phyloP scores from a whole-genome alignment of 176 grass and related monocot genomes.

The Cocos nucifera region DNA sequence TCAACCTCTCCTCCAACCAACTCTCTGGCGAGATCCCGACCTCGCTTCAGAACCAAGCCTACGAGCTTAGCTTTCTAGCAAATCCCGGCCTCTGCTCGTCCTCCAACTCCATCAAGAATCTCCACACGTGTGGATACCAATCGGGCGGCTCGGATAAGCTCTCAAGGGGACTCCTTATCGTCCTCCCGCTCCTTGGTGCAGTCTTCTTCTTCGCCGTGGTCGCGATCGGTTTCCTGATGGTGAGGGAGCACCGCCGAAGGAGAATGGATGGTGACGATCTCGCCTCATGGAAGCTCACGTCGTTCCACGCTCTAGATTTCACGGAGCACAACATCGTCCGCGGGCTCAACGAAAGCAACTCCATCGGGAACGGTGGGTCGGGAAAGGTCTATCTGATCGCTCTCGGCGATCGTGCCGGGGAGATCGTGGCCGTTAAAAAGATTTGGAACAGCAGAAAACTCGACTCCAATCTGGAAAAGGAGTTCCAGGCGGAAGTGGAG shows the following conservation, averaged over 20 bases:
- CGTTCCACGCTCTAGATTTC: slow-evolving; percentile 11
- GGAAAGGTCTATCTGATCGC: slow-evolving; percentile 37
- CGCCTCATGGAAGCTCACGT: slow-evolving; percentile 12
- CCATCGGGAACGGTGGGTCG: slow-evolving; percentile 20
- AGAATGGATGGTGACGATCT: background rate
- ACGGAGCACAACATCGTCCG: slow-evolving; percentile 1
- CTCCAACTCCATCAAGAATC: background rate
- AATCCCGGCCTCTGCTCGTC: slow-evolving; percentile 25
- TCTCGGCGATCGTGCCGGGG: background rate
- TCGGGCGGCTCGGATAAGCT: background rate
- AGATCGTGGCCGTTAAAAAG: slow-evolving; percentile 36
- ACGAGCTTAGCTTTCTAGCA: slow-evolving; percentile 12
- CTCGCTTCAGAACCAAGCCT: background rate
- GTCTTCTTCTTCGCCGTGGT: background rate
- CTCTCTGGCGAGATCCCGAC: slow-evolving; percentile 25
- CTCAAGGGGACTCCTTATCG: slow-evolving; percentile 1
- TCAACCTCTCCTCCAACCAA: slow-evolving; percentile 30
- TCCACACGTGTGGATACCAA: background rate
- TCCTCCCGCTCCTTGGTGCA: slow-evolving; percentile 16
- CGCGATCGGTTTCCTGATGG: background rate
- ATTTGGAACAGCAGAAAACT: slow-evolving; percentile 18
- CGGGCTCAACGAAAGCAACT: slow-evolving; percentile 7
- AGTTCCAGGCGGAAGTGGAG: slow-evolving; percentile 45
- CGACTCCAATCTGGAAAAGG: slow-evolving; percentile 18
- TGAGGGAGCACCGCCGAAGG: background rate